These are phyloP conservation scores for Phaeosphaeriaceae sp. DNA, from an alignment of 2,329 filamentous ascomycete genomes.

Conservation along the genomic window DNA sequence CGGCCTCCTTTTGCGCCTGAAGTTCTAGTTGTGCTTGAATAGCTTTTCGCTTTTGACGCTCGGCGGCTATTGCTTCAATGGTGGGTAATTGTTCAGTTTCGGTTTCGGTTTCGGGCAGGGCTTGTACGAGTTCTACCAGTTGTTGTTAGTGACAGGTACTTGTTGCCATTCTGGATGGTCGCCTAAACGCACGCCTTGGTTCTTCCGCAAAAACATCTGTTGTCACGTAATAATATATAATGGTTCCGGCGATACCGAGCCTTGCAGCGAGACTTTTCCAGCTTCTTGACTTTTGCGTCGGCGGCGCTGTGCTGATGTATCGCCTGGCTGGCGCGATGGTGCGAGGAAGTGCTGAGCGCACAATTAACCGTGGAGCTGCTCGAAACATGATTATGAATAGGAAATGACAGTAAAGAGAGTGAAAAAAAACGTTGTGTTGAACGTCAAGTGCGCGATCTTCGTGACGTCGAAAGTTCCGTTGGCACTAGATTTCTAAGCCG, in stretches of 20 bases:
- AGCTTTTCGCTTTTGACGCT: conserved; percentile 47
- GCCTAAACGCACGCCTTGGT: conserved; percentile 66
- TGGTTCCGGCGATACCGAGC: conserved; percentile 76
- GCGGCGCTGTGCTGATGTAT: conserved; percentile 64
- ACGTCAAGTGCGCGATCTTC: conserved; percentile 10
- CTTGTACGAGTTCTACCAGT: conserved; percentile 26
- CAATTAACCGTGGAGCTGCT: conserved; percentile 54
- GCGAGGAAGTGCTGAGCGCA: conserved; percentile 47
- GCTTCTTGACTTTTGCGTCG: conserved; percentile 72
- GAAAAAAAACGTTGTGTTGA: conserved; percentile 25
- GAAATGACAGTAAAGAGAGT: conserved; percentile 21
- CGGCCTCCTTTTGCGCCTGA: conserved; percentile 29
- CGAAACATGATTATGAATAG: conserved; percentile 58
- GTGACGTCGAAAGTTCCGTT: conserved; percentile 27
- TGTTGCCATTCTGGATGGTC: background rate
- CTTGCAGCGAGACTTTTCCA: conserved; percentile 80
- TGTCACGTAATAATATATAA: conserved; percentile 94
- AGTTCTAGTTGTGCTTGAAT: conserved; percentile 40
- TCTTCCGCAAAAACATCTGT: conserved; percentile 87
- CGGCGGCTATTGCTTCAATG: conserved; percentile 52
- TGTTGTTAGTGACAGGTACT: conserved; percentile 15
- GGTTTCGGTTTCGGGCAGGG: conserved; percentile 49
- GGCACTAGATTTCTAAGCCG: conserved; percentile 31
- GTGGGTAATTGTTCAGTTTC: conserved; percentile 52
- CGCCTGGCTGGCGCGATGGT: conserved; percentile 48